Evolutionary conservation across 73 alveolate genomes (phyloP), one percentile per base, ranked within the genome.

Genomic region (Uronychia binucleata): DNA sequence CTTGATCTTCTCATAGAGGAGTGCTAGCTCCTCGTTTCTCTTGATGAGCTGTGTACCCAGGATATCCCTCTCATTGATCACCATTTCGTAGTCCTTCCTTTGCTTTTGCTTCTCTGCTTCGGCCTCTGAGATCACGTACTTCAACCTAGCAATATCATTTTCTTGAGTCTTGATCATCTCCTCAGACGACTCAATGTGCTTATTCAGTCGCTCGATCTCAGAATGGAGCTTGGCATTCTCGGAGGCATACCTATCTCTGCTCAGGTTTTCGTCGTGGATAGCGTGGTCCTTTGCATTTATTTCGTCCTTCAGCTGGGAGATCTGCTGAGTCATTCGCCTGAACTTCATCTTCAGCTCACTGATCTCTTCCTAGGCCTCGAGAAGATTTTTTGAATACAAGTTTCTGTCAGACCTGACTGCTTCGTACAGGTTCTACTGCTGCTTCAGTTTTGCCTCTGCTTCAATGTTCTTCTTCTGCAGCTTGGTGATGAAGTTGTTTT

Each of bases 391-490:
- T 58, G 99, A 98, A 83, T 98, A 98, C 77, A 96, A 93, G 86
- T 98, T 98, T 94, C 99, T 95, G 86, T 98, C 99, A 34, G 99
- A 97, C 87, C 99, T 90, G 0, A 98, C 98, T 30, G 99, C 99
- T 88, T 98, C 99, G 79, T 98, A 98, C 59, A 98, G 95, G 86
- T 98, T 97, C 93, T 98, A 91, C 91, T 98, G 98, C 93, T 98
- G 99, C 83, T 98, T 98, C 58, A 98, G 97, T 94, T 97, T 98
- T 34, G 99, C 99, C 86, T 98, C 99, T 0, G 98, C 98, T 83
- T 97, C 99, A 46, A 94, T 92, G 86, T 96, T 98, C 85, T 97
- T 95, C 94, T 97, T 96, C 46, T 98, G 92, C 34, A 95, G 91
- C 92, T 98, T 98, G 35, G 99, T 96, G 31, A 98, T 97, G 31